phyloP scores from a whole-genome alignment of 805 yeast species.

The Ogataea nitratoaversa region DNA sequence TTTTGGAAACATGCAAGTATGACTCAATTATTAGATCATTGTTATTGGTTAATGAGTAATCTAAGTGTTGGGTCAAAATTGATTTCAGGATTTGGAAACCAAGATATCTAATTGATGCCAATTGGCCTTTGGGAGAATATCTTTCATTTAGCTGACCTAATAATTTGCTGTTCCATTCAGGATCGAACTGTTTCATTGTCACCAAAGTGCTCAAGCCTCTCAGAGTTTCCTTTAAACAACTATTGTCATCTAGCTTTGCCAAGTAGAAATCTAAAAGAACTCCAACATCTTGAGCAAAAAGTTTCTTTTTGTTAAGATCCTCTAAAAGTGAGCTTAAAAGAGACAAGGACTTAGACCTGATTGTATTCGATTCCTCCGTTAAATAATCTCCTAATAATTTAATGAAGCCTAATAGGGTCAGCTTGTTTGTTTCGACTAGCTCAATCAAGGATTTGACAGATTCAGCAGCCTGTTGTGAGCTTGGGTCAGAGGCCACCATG shows the following conservation, averaged over 20 bases:
- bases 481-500: conserved; percentile 38
- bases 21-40: conserved; percentile 46
- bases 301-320: conserved; percentile 21
- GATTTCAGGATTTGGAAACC: conserved; percentile 49
- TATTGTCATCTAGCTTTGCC: conserved; percentile 64
- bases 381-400: conserved; percentile 43
- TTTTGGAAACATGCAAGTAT: conserved; percentile 66
- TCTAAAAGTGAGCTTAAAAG: conserved; percentile 38
- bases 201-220: conserved; percentile 51
- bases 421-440: conserved; percentile 17
- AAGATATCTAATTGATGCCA: conserved; percentile 59
- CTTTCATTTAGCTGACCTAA: conserved; percentile 32
- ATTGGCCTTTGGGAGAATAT: conserved; percentile 53
- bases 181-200: conserved; percentile 44
- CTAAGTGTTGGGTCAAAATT: conserved; percentile 29
- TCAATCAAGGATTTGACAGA: conserved; percentile 28
- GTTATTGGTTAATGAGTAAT: conserved; percentile 18
- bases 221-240: conserved; percentile 48
- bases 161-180: conserved; percentile 34
- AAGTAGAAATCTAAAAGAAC: conserved; percentile 55
- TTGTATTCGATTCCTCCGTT: conserved; percentile 41
- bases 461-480: conserved; percentile 27
- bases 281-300: conserved; percentile 41
- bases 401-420: conserved; percentile 41
- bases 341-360: conserved; percentile 37